Evolutionary conservation across 2,329 filamentous ascomycete species (phyloP).

Genomic region (Talaromyces funiculosus): DNA sequence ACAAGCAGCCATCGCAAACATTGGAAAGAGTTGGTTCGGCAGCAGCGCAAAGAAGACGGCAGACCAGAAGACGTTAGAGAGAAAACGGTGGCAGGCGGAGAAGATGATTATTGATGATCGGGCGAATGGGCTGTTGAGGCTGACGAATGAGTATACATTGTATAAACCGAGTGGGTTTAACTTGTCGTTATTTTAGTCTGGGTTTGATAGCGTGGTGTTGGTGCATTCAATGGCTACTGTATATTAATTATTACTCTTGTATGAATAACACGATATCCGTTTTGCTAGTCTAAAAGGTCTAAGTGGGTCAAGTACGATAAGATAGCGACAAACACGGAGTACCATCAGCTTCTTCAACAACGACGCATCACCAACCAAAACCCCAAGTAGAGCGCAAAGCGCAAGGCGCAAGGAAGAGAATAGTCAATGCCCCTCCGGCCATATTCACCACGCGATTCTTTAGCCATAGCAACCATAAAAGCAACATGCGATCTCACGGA

Average conservation of each 20-base stretch:
- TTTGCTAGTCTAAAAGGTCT: neutral
- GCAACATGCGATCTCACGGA: slow-evolving; percentile 12
- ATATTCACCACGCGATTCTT: slow-evolving; percentile 1
- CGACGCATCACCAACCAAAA: neutral
- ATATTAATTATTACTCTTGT: neutral
- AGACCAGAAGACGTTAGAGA: slow-evolving; percentile 25
- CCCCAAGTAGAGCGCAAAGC: neutral
- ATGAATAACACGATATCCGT: neutral
- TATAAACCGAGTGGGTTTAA: slow-evolving; percentile 2
- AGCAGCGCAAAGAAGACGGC: slow-evolving; percentile 18
- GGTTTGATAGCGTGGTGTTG: neutral
- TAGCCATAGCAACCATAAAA: slow-evolving; percentile 10
- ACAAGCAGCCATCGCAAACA: slow-evolving; percentile 29
- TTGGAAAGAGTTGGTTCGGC: slow-evolving; percentile 23
- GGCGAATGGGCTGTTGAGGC: slow-evolving; percentile 24
- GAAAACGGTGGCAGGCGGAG: slow-evolving; percentile 39
- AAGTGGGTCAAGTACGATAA: neutral
- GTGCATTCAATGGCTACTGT: neutral
- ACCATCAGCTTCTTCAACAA: neutral
- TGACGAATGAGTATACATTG: slow-evolving; percentile 27
- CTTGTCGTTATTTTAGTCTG: slow-evolving; percentile 4
- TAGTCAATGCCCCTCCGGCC: slow-evolving; percentile 11
- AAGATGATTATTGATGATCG: slow-evolving; percentile 34
- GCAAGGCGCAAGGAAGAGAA: neutral
- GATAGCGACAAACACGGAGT: neutral